Percentiles rank a stretch among this genome's conserved stretches.
Conservation (phyloP, 2,329 filamentous ascomycete species). For the Aspergillus sp. region DNA sequence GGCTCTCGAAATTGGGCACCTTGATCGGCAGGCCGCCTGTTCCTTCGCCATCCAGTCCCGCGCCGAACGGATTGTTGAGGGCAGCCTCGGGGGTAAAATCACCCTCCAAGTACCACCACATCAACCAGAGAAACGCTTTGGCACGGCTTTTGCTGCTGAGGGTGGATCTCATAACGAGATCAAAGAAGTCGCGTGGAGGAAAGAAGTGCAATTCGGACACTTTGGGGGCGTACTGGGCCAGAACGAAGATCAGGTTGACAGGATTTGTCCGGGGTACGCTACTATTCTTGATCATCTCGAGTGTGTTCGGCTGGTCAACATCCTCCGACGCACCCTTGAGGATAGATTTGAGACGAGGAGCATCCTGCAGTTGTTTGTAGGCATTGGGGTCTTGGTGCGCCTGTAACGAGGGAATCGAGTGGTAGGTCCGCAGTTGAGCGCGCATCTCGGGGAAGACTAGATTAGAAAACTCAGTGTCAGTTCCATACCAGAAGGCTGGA, state of each 20-base stretch:
- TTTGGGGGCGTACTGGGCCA: slow-evolving; percentile 85
- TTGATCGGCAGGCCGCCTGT: slow-evolving; percentile 46
- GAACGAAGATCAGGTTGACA: slow-evolving; percentile 94
- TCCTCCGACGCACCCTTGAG: slow-evolving; percentile 96
- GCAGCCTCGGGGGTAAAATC: slow-evolving; percentile 89
- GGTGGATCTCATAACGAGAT: slow-evolving; percentile 88
- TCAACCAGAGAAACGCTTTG: slow-evolving; percentile 89
- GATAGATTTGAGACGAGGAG: slow-evolving; percentile 92
- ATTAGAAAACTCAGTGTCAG: slow-evolving; percentile 7
- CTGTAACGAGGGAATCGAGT: slow-evolving; percentile 94
- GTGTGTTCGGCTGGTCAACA: slow-evolving; percentile 74
- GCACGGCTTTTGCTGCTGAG: slow-evolving; percentile 81
- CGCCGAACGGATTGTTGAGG: slow-evolving; percentile 85
- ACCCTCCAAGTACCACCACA: slow-evolving; percentile 99
- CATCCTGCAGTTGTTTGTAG: slow-evolving; percentile 97
- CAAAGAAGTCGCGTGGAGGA: slow-evolving; percentile 84
- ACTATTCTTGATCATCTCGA: slow-evolving; percentile 75
- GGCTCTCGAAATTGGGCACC: slow-evolving; percentile 47
- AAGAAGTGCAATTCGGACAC: slow-evolving; percentile 92
- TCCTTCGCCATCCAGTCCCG: slow-evolving; percentile 44
- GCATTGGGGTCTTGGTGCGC: slow-evolving; percentile 92
- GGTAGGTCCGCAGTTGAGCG: slow-evolving; percentile 94
- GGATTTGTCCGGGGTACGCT: slow-evolving; percentile 83
- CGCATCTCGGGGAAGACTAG: slow-evolving; percentile 98
- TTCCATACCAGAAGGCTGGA: neutral